phyloP scores from a whole-genome alignment of 768 basidiomycete species.

The Chalciporus chontae region DNA sequence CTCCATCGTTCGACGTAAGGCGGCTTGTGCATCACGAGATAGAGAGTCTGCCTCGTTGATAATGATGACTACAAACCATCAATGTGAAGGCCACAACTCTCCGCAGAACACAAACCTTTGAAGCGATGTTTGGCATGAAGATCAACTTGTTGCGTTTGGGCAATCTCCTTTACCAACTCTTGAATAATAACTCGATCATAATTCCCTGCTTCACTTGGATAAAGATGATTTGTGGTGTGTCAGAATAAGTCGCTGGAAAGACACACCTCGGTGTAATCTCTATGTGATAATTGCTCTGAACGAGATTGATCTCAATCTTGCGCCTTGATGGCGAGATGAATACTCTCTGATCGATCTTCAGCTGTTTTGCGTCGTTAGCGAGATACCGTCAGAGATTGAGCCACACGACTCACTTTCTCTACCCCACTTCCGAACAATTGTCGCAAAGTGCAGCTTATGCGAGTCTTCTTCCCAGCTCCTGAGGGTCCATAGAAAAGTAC shows the following conservation, averaged over 20 bases:
- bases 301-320: slow-evolving; percentile 94
- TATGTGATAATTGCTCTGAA: slow-evolving; percentile 96
- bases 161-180: slow-evolving; percentile 96
- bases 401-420: slow-evolving; percentile 68
- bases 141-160: slow-evolving; percentile 98
- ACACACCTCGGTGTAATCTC: slow-evolving; percentile 94
- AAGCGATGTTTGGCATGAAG: slow-evolving; percentile 92
- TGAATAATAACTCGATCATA: slow-evolving; percentile 95
- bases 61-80: slow-evolving; percentile 69
- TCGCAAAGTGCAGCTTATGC: slow-evolving; percentile 84
- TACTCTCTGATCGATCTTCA: slow-evolving; percentile 96
- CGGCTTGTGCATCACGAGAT: slow-evolving; percentile 94
- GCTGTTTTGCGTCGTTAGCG: slow-evolving; percentile 41
- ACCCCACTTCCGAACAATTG: slow-evolving; percentile 89
- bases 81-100: neutral
- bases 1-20: slow-evolving; percentile 96
- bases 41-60: slow-evolving; percentile 98
- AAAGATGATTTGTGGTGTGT: slow-evolving; percentile 2
- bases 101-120: slow-evolving; percentile 61
- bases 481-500: slow-evolving; percentile 97
- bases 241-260: neutral
- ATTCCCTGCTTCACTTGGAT: slow-evolving; percentile 85
- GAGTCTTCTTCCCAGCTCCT: slow-evolving; percentile 97
- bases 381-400: neutral
- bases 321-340: slow-evolving; percentile 92